Conservation (phyloP, 805 yeast species). For the Metschnikowia chrysomelidarum region DNA sequence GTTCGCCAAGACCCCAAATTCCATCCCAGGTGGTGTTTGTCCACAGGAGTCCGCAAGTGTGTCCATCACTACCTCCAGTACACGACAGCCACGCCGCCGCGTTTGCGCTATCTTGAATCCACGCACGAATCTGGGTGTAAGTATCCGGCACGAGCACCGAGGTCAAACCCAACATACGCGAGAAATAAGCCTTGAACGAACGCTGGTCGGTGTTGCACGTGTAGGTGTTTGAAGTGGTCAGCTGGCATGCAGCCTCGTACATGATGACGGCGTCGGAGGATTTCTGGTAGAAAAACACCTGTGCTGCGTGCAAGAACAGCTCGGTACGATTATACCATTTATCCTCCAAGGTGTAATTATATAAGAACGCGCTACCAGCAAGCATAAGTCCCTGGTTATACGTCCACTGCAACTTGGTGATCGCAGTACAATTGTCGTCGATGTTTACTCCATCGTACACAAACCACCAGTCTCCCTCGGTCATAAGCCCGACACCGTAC, state of each 20-base stretch:
- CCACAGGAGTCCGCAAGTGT: constrained; percentile 24
- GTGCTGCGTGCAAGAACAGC: constrained; percentile 52
- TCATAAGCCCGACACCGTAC: constrained; percentile 44
- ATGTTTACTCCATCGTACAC: constrained; percentile 77
- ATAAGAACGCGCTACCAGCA: constrained; percentile 78
- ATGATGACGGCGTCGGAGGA: constrained; percentile 43
- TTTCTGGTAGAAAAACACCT: constrained; percentile 50
- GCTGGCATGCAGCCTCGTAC: constrained; percentile 86
- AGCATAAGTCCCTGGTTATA: constrained; percentile 81
- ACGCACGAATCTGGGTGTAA: constrained; percentile 42
- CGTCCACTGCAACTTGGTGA: constrained; percentile 71
- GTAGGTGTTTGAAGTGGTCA: constrained; percentile 22
- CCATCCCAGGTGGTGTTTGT: constrained; percentile 20
- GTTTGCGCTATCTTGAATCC: constrained; percentile 40
- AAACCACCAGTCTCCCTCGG: constrained; percentile 43
- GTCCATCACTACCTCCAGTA: constrained; percentile 21
- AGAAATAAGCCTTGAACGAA: constrained; percentile 83
- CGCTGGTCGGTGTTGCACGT: constrained; percentile 86
- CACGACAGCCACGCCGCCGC: constrained; percentile 21
- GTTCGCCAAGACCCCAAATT: constrained; percentile 21
- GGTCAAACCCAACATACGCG: constrained; percentile 73
- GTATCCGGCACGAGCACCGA: constrained; percentile 68
- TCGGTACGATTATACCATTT: constrained; percentile 65
- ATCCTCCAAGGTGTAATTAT: constrained; percentile 64
- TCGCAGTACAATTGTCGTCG: constrained; percentile 56